Conservation (phyloP, 2,329 filamentous ascomycete genomes). For the Xylariaceae sp. region DNA sequence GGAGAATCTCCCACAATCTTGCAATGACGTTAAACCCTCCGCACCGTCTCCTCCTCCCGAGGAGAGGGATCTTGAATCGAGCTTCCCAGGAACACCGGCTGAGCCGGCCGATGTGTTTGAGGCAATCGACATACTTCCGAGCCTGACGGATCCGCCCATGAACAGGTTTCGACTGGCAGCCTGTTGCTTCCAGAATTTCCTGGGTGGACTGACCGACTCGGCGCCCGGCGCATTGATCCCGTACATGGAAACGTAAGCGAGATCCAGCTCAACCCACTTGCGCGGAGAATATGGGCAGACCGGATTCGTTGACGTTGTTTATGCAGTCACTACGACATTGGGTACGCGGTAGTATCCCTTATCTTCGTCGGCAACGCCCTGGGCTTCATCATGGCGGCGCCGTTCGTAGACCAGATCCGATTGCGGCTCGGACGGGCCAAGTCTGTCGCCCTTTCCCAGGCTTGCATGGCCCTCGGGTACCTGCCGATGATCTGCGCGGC, state of each 20-base stretch:
- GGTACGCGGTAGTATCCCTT: conserved; percentile 77
- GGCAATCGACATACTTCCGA: conserved; percentile 29
- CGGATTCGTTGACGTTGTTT: neutral
- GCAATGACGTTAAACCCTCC: conserved; percentile 14
- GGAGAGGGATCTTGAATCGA: conserved; percentile 33
- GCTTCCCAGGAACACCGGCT: conserved; percentile 15
- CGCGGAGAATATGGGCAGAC: conserved; percentile 1
- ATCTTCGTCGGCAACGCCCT: conserved; percentile 80
- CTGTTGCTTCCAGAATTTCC: conserved; percentile 67
- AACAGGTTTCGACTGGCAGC: conserved; percentile 71
- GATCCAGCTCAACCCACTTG: neutral
- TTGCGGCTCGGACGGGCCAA: conserved; percentile 66
- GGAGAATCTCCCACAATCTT: conserved; percentile 10
- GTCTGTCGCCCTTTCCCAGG: conserved; percentile 61
- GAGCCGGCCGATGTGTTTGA: conserved; percentile 29
- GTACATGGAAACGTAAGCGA: conserved; percentile 67
- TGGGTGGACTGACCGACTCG: conserved; percentile 73
- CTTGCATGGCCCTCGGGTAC: conserved; percentile 62
- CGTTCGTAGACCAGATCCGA: conserved; percentile 67
- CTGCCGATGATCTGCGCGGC: conserved; percentile 67
- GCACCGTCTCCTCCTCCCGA: conserved; percentile 22
- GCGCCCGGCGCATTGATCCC: conserved; percentile 79
- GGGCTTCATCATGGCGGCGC: conserved; percentile 75
- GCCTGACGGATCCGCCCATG: conserved; percentile 62
- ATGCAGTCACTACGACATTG: conserved; percentile 67